A percentile compares a stretch with the other conserved stretches of the same genome.
phyloP scores from a whole-genome alignment of 2,329 filamentous ascomycete genomes.

The Chaetomiaceae sp. region DNA sequence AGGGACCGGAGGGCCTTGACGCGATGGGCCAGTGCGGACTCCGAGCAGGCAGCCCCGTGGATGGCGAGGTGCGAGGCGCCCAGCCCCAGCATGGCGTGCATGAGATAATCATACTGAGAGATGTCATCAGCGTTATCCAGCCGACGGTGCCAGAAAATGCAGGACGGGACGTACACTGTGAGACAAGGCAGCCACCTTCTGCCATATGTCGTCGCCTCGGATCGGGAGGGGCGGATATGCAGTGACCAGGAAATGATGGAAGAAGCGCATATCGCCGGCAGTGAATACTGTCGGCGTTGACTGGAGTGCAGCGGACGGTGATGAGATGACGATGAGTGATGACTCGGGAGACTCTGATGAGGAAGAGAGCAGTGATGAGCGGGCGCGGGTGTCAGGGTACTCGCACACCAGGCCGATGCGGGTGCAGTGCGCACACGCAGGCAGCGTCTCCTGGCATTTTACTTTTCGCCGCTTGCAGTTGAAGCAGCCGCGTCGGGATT shows the following conservation, averaged over 20 bases:
- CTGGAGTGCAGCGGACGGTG: slow-evolving; percentile 19
- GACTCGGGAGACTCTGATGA: slow-evolving; percentile 15
- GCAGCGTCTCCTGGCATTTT: slow-evolving; percentile 38
- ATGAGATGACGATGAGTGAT: slow-evolving; percentile 30
- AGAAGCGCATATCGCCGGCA: slow-evolving; percentile 45
- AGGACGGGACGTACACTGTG: slow-evolving; percentile 29
- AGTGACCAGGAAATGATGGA: slow-evolving; percentile 47
- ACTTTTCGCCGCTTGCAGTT: slow-evolving; percentile 41
- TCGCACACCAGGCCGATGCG: slow-evolving; percentile 35
- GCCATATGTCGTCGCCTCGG: slow-evolving; percentile 35
- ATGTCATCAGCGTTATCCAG: neutral
- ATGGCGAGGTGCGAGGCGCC: slow-evolving; percentile 37
- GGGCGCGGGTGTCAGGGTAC: slow-evolving; percentile 27
- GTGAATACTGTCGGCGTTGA: slow-evolving; percentile 32
- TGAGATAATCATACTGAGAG: slow-evolving; percentile 36
- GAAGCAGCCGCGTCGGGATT: slow-evolving; percentile 37
- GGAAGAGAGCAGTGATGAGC: neutral
- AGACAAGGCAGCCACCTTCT: slow-evolving; percentile 34
- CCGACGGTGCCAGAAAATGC: neutral
- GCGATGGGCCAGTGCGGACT: slow-evolving; percentile 33
- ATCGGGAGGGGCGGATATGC: slow-evolving; percentile 40
- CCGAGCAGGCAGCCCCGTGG: slow-evolving; percentile 23
- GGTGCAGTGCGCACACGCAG: slow-evolving; percentile 34
- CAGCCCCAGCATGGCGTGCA: slow-evolving; percentile 39
- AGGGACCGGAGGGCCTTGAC: slow-evolving; percentile 35